Percentiles rank a stretch among this genome's conserved stretches.
phyloP scores from a whole-genome alignment of 495 filamentous ascomycete species.

The Hypomontagnella submonticulosa region DNA sequence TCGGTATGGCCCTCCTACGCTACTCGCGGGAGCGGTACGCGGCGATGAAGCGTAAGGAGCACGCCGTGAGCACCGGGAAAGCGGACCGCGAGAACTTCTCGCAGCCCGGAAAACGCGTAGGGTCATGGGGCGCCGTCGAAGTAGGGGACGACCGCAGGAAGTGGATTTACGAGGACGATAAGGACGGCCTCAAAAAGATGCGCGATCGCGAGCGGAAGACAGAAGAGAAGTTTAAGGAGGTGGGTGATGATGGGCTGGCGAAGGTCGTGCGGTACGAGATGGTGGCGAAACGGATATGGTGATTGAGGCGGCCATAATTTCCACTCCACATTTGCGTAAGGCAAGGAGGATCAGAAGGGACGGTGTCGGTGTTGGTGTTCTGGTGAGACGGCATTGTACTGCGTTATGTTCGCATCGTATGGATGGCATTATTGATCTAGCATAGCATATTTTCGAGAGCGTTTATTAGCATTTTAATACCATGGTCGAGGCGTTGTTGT shows the following conservation, averaged over 20 bases:
- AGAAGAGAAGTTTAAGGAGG: constrained; percentile 67
- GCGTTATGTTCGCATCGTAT: constrained; percentile 28
- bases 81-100: constrained; percentile 66
- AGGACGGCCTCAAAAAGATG: constrained; percentile 71
- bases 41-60: constrained; percentile 79
- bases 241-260: constrained; percentile 68
- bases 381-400: constrained; percentile 13
- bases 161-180: constrained; percentile 89
- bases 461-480: constrained; percentile 28
- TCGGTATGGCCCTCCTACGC: constrained; percentile 83
- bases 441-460: constrained; percentile 21
- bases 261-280: constrained; percentile 87
- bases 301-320: constrained; percentile 8
- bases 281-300: constrained; percentile 96
- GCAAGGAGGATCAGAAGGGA: no score
- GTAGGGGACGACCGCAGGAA: constrained; percentile 86
- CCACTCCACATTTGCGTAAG: background rate
- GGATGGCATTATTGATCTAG: no score
- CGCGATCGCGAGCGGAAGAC: constrained; percentile 73
- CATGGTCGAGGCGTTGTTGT: background rate
- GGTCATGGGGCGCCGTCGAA: constrained; percentile 86
- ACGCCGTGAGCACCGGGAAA: constrained; percentile 56
- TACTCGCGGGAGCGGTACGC: constrained; percentile 81
- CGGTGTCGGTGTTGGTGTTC: background rate
- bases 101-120: constrained; percentile 76